Evolutionary conservation across 768 basidiomycete species (phyloP).

Genomic region (Amanita phalloides): DNA sequence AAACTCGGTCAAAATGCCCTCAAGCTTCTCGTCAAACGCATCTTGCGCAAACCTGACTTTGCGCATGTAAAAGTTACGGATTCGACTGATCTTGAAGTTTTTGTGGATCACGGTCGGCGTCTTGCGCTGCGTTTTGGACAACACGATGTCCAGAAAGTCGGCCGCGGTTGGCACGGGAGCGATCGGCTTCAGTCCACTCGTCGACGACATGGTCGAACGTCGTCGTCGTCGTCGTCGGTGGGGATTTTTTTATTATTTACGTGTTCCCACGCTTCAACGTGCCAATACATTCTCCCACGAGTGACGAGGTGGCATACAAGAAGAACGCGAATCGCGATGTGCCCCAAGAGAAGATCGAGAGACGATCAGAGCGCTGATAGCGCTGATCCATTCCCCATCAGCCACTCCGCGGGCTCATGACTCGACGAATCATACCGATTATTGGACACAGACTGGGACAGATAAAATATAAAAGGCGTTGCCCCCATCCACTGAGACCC

Average conservation of each 20-base stretch:
- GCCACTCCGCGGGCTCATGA: too few species aligned
- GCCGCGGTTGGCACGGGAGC: slow-evolving; percentile 96
- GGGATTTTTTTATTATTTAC: background rate
- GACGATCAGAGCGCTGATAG: too few species aligned
- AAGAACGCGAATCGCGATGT: too few species aligned
- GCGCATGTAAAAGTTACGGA: slow-evolving; percentile 97
- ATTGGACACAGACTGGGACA: too few species aligned
- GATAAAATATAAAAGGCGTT: too few species aligned
- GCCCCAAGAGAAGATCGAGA: too few species aligned
- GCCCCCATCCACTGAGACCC: too few species aligned
- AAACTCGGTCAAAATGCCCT: slow-evolving; percentile 90
- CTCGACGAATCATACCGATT: too few species aligned
- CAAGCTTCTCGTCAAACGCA: slow-evolving; percentile 91
- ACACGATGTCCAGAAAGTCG: slow-evolving; percentile 90
- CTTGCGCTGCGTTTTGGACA: slow-evolving; percentile 93
- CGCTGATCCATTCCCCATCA: too few species aligned
- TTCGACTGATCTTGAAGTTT: slow-evolving; percentile 99
- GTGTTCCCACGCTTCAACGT: slow-evolving; percentile 1
- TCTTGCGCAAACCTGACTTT: slow-evolving; percentile 99
- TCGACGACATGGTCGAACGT: slow-evolving; percentile 27
- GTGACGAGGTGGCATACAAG: too few species aligned
- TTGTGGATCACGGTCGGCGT: slow-evolving; percentile 98
- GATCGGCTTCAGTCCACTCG: slow-evolving; percentile 91
- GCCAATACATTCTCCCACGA: too few species aligned
- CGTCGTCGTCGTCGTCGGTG: too few species aligned